Percentiles rank a stretch among this genome's conserved stretches.
These are phyloP conservation scores for Trifolium subterraneum DNA, from an alignment of 306 rosid species.

Conservation along the genomic window DNA sequence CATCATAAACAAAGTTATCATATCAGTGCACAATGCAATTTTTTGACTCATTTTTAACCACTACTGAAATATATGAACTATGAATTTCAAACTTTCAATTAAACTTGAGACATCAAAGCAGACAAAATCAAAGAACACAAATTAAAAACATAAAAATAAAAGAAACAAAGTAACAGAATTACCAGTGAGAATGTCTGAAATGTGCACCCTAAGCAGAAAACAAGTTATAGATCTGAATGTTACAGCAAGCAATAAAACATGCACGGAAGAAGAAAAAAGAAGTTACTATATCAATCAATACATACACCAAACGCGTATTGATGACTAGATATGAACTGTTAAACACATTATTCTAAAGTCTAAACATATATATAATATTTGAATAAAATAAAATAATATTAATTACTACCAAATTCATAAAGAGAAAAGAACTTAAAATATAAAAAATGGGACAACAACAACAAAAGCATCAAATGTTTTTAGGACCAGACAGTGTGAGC, in stretches of 20 bases:
- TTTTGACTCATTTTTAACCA: slow-evolving; percentile 20
- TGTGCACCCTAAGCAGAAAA: slow-evolving; percentile 44
- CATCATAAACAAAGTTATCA: slow-evolving; percentile 38
- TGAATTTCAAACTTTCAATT: slow-evolving; percentile 32
- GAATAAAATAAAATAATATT: slow-evolving; percentile 28
- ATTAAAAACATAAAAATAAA: slow-evolving; percentile 50
- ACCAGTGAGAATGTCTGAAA: slow-evolving; percentile 62
- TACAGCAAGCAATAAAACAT: slow-evolving; percentile 50
- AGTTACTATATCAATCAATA: slow-evolving; percentile 52
- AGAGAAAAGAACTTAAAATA: slow-evolving; percentile 29
- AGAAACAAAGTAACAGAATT: slow-evolving; percentile 49
- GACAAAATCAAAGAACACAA: slow-evolving; percentile 53
- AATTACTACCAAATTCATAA: slow-evolving; percentile 26
- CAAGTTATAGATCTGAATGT: slow-evolving; percentile 66
- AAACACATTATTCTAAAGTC: slow-evolving; percentile 52
- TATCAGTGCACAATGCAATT: slow-evolving; percentile 6
- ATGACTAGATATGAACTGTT: slow-evolving; percentile 86
- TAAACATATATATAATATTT: slow-evolving; percentile 49
- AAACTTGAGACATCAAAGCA: slow-evolving; percentile 30
- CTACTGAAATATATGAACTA: slow-evolving; percentile 25
- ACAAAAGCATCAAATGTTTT: slow-evolving; percentile 19
- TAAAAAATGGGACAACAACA: slow-evolving; percentile 6
- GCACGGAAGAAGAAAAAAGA: slow-evolving; percentile 36
- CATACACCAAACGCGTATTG: slow-evolving; percentile 70
- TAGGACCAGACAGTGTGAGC: slow-evolving; percentile 48